Evolutionary conservation across 305 asterid genomes (phyloP).

Genomic region (Rubia tinctorum): DNA sequence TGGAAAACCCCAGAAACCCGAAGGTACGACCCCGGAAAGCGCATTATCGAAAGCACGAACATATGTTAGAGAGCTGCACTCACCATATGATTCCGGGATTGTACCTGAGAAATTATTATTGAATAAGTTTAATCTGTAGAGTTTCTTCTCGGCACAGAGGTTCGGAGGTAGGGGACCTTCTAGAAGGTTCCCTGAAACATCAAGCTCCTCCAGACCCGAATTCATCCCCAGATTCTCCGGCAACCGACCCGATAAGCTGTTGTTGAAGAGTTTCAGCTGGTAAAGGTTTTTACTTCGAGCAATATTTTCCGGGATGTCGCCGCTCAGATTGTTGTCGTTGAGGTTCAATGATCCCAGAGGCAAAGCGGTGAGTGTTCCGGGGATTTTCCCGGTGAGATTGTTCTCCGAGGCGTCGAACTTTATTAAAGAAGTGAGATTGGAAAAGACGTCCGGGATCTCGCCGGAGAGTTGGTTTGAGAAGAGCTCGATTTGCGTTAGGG

Average conservation of each 20-base stretch:
- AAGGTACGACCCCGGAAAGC: slow-evolving; percentile 54
- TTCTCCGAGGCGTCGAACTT: slow-evolving; percentile 71
- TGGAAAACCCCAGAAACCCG: slow-evolving; percentile 54
- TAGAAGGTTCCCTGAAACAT: slow-evolving; percentile 59
- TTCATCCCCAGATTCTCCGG: slow-evolving; percentile 57
- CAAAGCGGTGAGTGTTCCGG: slow-evolving; percentile 49
- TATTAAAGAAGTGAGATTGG: slow-evolving; percentile 44
- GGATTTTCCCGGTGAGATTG: slow-evolving; percentile 61
- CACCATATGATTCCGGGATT: slow-evolving; percentile 67
- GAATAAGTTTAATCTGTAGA: slow-evolving; percentile 38
- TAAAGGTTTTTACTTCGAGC: slow-evolving; percentile 35
- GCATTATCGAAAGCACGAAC: slow-evolving; percentile 50
- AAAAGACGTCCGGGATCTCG: slow-evolving; percentile 60
- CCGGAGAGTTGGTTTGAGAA: slow-evolving; percentile 60
- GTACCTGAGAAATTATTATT: slow-evolving; percentile 60
- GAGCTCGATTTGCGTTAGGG: slow-evolving; percentile 45
- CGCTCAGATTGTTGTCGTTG: slow-evolving; percentile 60
- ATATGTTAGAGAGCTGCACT: slow-evolving; percentile 46
- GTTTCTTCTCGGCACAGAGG: slow-evolving; percentile 49
- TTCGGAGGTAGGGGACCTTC: slow-evolving; percentile 68
- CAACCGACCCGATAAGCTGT: slow-evolving; percentile 56
- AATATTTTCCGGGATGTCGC: slow-evolving; percentile 54
- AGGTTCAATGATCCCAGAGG: slow-evolving; percentile 47
- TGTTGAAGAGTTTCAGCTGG: slow-evolving; percentile 53
- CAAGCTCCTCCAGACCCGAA: slow-evolving; percentile 55